Base-by-base conservation (phyloP, 306 rosid species). In the Corylus americana region DNA sequence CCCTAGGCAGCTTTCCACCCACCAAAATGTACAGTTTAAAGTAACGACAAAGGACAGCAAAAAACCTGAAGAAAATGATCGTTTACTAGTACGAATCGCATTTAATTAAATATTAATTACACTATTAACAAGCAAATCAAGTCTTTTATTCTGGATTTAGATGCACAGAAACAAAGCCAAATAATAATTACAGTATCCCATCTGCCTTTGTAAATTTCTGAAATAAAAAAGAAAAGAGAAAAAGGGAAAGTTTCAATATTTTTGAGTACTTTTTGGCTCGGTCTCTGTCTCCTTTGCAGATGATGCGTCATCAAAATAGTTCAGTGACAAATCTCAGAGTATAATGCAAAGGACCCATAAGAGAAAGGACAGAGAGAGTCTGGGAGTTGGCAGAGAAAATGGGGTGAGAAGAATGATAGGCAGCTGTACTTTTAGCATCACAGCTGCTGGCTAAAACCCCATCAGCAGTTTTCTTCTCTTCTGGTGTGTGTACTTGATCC, bases 381-480 rank as follows among this genome's bases (percentile, higher is more conserved):
- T 11, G 37, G 74, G 78, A 47, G 80, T 22, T 51, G 82, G 81
- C 75, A 53, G 42, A 73, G 80, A 79, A 58, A 87, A 86, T 92
- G 95, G 91, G 89, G 90, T 87, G 78, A 86, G 58, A 71, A 47
- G 74, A 51, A 63, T 67, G 76, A 51, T 66, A 59, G 87, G 88
- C 87, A 66, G 83, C 78, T 86, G 87, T 73, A 68, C 68, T 82
- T 79, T 63, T 70, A 25, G 55, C 73, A 73, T 75, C 83, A 48
- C 74, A 61, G 86, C 86, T 75, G 79, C 87, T 64, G 71, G 61
- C 78, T 81, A 76, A 63, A 86, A 45, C 78, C 81, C 80, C 88
- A 57, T 86, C 78, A 45, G 85, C 45, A 67, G 78, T 49, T 88
- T 80, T 73, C 71, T 18, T 18, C 86, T 64, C 82, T 83, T 75